Evolutionary conservation across 106 monocot species (phyloP), one percentile per base, ranked within the genome.

Genomic region (Dactylorhiza incarnata): DNA sequence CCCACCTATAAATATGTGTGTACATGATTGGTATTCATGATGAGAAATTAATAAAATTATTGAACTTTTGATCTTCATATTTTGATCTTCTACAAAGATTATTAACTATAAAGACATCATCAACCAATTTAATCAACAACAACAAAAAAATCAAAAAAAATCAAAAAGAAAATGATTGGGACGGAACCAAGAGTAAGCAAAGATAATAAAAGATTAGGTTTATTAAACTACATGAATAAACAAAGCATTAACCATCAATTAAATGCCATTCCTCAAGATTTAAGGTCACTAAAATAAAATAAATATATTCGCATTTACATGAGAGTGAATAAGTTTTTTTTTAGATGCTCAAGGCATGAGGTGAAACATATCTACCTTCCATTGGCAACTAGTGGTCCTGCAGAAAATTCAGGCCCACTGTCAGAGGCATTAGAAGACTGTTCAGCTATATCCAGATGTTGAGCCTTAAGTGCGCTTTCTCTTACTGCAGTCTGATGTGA

Each of bases 401-500:
- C 78, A 67, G 45, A 62, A 56, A 73, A 76, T 77, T 81, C 83
- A 54, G 85, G 7, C 29, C 79, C 65, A 75, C 61, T 82, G 47
- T 43, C 66, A 66, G 79, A 52, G 67, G 73, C 73, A 75, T 75
- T 79, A 66, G 79, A 79, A 78, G 84, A 63, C 26, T 85, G 71
- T 67, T 83, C 78, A 45, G 55, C 85, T 68, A 43, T 37, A 37
- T 47, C 65, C 23, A 54, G 14, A 44, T 78, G 80, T 25, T 84
- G 52, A 46, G 75, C 83, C 74, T 55, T 56, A 1, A 80, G 45
- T 23, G 73, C 81, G 62, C 75, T 82, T 78, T 85, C 88, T 76
- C 85, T 79, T 76, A 90, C 88, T 68, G 83, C 81, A 66, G 81
- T 73, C 95, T 95, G 83, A 47, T 19, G 37, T 37, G 37, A 43